These are phyloP conservation scores for Solanum hybrid DNA, from an alignment of 305 asterid genomes.

Conservation along the genomic window DNA sequence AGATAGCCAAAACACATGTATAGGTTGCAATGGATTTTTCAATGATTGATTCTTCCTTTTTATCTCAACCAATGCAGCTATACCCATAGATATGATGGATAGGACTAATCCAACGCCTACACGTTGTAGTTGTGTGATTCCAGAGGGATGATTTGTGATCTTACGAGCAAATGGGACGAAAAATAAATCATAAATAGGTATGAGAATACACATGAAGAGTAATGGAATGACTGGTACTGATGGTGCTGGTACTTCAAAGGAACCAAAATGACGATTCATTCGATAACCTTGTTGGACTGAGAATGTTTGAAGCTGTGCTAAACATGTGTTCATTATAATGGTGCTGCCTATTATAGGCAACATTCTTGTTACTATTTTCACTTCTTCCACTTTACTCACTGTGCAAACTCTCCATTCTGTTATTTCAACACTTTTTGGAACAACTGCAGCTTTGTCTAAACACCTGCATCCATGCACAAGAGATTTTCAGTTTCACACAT, in stretches of 20 bases:
- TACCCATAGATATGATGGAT: constrained; percentile 42
- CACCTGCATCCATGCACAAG: constrained; percentile 17
- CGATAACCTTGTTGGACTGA: constrained; percentile 47
- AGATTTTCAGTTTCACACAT: no score
- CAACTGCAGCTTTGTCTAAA: constrained; percentile 64
- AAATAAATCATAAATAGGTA: constrained; percentile 43
- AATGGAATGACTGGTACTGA: constrained; percentile 60
- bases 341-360: constrained; percentile 55
- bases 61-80: constrained; percentile 43
- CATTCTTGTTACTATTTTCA: constrained; percentile 49
- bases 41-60: constrained; percentile 25
- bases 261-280: constrained; percentile 33
- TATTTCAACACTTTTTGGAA: constrained; percentile 8
- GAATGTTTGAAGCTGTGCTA: constrained; percentile 63
- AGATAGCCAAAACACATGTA: constrained; percentile 52
- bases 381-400: constrained; percentile 65
- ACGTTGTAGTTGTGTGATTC: constrained; percentile 55
- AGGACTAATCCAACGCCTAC: constrained; percentile 58
- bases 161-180: constrained; percentile 41
- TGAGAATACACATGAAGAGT: constrained; percentile 41
- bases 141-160: constrained; percentile 42
- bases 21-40: constrained; percentile 13
- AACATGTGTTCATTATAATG: constrained; percentile 52
- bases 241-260: constrained; percentile 40
- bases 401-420: constrained; percentile 42